These are phyloP conservation scores for Phytopythium litorale DNA, from an alignment of 352 stramenopile species.

Conservation along the genomic window DNA sequence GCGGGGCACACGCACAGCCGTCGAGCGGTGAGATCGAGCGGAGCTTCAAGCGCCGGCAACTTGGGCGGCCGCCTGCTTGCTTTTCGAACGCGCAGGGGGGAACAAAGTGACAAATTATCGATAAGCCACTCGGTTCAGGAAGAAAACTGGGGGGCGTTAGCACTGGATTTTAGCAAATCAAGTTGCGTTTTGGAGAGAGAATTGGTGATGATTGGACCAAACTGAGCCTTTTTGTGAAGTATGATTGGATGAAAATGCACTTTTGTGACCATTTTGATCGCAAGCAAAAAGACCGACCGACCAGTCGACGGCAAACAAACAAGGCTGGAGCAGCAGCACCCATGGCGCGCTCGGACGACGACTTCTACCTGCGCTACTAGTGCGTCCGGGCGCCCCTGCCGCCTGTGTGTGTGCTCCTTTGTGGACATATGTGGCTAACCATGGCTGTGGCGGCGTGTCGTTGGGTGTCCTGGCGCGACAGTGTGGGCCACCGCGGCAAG, in stretches of 20 bases:
- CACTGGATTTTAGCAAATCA: conserved; percentile 5
- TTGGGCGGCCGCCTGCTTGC: not conserved
- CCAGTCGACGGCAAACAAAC: not conserved
- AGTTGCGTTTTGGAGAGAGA: not conserved
- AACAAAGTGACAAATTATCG: conserved; percentile 10
- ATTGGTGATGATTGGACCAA: not conserved
- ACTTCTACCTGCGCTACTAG: conserved; percentile 90
- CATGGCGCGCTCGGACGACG: conserved; percentile 61
- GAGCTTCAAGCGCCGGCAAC: not conserved
- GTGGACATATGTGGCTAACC: not conserved
- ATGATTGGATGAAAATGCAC: conserved; percentile 7
- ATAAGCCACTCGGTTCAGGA: not conserved
- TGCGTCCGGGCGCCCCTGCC: conserved; percentile 21
- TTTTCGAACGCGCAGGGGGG: not conserved
- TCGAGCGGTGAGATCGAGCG: not conserved
- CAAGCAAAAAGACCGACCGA: not conserved
- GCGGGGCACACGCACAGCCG: not conserved
- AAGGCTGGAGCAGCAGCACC: conserved; percentile 2
- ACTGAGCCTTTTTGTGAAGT: not conserved
- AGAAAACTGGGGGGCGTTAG: not conserved
- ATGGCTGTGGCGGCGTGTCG: not conserved
- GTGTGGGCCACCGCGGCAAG: conserved; percentile 94
- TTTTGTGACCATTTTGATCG: too few relatives aligned
- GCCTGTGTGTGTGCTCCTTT: not conserved
- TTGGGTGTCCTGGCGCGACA: conserved; percentile 14